A percentile compares a stretch with the other conserved stretches of the same genome.
phyloP scores from a whole-genome alignment of 78 protist species.

The Bigelowiella natans region DNA sequence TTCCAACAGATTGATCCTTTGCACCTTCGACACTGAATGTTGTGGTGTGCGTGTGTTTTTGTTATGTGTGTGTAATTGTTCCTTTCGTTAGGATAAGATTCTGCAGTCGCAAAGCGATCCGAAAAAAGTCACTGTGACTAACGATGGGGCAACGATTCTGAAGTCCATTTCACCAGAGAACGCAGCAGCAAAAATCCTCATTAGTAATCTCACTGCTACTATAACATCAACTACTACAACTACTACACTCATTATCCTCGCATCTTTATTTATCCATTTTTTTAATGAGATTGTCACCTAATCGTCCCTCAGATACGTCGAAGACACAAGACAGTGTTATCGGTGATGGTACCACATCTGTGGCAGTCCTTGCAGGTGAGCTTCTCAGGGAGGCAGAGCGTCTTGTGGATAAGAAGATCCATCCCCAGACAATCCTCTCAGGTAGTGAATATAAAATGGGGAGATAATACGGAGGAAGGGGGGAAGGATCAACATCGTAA shows the following conservation, averaged over 20 bases:
- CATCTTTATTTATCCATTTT: no score
- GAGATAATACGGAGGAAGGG: no score
- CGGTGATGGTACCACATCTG: conserved; percentile 98
- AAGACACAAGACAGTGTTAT: conserved; percentile 93
- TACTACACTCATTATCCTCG: no score
- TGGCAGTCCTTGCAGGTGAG: conserved; percentile 92
- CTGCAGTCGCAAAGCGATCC: conserved; percentile 47
- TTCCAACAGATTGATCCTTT: no score
- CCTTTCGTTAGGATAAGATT: conserved; percentile 76
- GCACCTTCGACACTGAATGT: no score
- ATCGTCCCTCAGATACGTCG: conserved; percentile 64
- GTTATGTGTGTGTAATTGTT: background rate
- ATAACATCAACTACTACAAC: background rate
- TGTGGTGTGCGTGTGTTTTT: background rate
- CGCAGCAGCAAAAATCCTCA: conserved; percentile 29
- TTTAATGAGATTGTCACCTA: no score
- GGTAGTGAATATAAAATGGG: no score
- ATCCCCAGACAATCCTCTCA: conserved; percentile 84
- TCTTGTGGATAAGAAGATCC: conserved; percentile 74
- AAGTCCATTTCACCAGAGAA: conserved; percentile 70
- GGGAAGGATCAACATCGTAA: no score
- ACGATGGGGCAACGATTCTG: conserved; percentile 99
- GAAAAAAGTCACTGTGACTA: conserved; percentile 63
- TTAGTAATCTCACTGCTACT: background rate
- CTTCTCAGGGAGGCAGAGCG: conserved; percentile 92